A percentile compares a stretch with the other conserved stretches of the same genome.
phyloP scores from a whole-genome alignment of 2,329 filamentous ascomycete genomes.

The Alternaria ventricosa region DNA sequence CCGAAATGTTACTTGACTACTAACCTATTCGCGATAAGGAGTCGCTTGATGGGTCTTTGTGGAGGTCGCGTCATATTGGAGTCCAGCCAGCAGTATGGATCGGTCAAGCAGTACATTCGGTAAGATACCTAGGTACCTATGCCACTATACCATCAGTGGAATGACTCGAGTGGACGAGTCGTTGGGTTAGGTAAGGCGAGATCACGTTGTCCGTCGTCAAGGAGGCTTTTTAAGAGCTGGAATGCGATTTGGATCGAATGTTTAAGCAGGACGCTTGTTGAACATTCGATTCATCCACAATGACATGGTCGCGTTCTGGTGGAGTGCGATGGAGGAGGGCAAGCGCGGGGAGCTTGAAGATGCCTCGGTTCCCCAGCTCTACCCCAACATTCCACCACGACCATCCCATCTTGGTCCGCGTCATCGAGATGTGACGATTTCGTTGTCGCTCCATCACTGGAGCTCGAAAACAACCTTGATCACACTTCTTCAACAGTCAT shows the following conservation, averaged over 20 bases:
- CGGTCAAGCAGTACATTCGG: neutral
- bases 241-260: neutral
- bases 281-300: neutral
- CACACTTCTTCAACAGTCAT: slow-evolving; percentile 13
- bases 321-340: slow-evolving; percentile 8
- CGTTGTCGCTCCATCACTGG: slow-evolving; percentile 17
- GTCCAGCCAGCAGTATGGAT: neutral
- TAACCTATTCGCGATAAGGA: slow-evolving; percentile 63
- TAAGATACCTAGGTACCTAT: neutral
- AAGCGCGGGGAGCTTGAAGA: slow-evolving; percentile 28
- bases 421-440: slow-evolving; percentile 26
- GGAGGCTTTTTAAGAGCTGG: neutral
- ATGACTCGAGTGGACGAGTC: neutral
- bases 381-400: slow-evolving; percentile 13
- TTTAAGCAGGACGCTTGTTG: neutral
- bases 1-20: neutral
- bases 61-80: slow-evolving; percentile 32
- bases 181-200: neutral
- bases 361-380: slow-evolving; percentile 39
- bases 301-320: neutral
- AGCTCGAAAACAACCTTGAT: neutral
- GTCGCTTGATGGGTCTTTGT: slow-evolving; percentile 53
- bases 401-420: neutral
- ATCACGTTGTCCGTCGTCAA: neutral
- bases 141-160: neutral